phyloP scores from a whole-genome alignment of 1,284 basidiomycete genomes.

The Ceratobasidium sp. region DNA sequence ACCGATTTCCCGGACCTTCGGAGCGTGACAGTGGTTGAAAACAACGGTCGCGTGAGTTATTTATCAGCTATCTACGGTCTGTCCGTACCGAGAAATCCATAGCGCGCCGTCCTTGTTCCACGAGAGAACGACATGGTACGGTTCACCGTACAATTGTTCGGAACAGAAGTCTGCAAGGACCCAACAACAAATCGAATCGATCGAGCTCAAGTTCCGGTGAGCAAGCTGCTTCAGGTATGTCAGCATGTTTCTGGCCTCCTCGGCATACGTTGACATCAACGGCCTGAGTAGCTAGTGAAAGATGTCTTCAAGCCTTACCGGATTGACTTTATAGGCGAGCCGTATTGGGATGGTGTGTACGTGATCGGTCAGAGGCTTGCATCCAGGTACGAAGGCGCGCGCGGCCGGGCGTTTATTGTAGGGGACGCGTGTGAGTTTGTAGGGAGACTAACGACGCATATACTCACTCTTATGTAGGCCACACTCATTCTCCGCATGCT shows the following conservation, averaged over 20 bases:
- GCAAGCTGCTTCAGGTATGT: constrained; percentile 19
- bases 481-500: constrained; percentile 57
- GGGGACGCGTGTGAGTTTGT: constrained; percentile 53
- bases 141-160: constrained; percentile 23
- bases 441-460: neutral
- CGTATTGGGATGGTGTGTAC: constrained; percentile 27
- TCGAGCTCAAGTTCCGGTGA: constrained; percentile 18
- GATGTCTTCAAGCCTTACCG: constrained; percentile 24
- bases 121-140: constrained; percentile 35
- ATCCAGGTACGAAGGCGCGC: constrained; percentile 52
- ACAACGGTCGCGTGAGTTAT: constrained; percentile 32
- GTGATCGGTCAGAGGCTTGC: constrained; percentile 55
- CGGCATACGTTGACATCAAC: neutral
- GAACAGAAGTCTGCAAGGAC: neutral
- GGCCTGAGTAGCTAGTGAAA: constrained; percentile 3
- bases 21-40: constrained; percentile 23
- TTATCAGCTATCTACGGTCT: too few species aligned
- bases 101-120: constrained; percentile 23
- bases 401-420: constrained; percentile 54
- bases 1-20: constrained; percentile 36
- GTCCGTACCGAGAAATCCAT: neutral
- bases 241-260: neutral
- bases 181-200: constrained; percentile 24
- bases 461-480: constrained; percentile 41
- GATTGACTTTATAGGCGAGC: constrained; percentile 20